Evolutionary conservation across 495 filamentous ascomycete genomes (phyloP).

Genomic region (Amniculicola lignicola): DNA sequence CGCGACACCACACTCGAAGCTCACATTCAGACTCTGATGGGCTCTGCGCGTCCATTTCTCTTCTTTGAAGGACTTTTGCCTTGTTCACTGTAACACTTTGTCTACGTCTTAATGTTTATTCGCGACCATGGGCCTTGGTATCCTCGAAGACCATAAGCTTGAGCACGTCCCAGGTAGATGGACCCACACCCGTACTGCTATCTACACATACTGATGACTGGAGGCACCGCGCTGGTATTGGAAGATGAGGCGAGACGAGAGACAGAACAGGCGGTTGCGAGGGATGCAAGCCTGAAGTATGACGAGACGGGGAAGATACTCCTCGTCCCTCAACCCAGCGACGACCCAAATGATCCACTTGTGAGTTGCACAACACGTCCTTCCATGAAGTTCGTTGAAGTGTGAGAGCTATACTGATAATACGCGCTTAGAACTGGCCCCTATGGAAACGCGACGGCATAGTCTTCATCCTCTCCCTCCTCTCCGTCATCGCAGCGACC

Average conservation of each 20-base stretch:
- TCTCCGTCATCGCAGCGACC: conserved; percentile 75
- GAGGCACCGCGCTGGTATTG: conserved; percentile 32
- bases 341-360: conserved; percentile 48
- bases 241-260: conserved; percentile 18
- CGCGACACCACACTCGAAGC: too few relatives aligned
- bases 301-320: conserved; percentile 40
- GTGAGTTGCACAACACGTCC: conserved; percentile 49
- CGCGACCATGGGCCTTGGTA: conserved; percentile 70
- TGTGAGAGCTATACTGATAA: too few relatives aligned
- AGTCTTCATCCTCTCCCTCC: conserved; percentile 69
- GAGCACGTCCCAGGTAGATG: conserved; percentile 69
- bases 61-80: too few relatives aligned
- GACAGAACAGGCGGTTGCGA: conserved; percentile 16
- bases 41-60: not conserved
- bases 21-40: too few relatives aligned
- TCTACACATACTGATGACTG: conserved; percentile 2
- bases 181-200: not conserved
- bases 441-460: conserved; percentile 82
- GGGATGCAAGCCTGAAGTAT: conserved; percentile 37
- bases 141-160: conserved; percentile 63
- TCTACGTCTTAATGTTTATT: not conserved
- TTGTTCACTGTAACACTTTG: not conserved
- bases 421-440: conserved; percentile 71
- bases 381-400: not conserved
- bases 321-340: conserved; percentile 44